Base-by-base conservation (phyloP, 148 eudicot species). In the Pharnaceum exiguum region DNA sequence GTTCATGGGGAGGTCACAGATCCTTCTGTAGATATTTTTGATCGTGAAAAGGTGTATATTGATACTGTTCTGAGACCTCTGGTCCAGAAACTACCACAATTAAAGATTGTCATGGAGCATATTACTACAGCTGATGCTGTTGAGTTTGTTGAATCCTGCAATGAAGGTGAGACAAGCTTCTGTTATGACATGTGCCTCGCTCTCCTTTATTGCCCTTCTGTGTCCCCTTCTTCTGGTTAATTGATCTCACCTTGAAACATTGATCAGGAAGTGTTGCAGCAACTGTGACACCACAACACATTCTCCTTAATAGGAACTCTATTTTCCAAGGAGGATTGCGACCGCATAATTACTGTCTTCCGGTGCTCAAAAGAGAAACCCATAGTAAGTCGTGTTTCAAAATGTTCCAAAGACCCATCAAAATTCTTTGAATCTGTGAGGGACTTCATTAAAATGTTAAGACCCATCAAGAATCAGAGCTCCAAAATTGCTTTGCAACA, bases 21-120 rank as follows among this genome's bases (percentile, higher is more conserved):
- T 72, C 83, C 87, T 30, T 72, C 71, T 42, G 78, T 89, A 55
- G 99, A 94, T 64, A 66, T 94, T 39, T 94, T 94, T 68, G 99
- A 94, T 72, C 91, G 95, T 46, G 99, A 94, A 70, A 93, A 80
- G 74, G 79, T 80, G 30, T 94, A 79, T 69, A 86, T 86, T 53
- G 99, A 94, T 26, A 80, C 81, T 35, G 55, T 82, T 60, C 70
- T 94, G 48, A 78, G 73, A 63, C 99, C 99, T 42, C 78, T 89
- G 47, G 67, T 84, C 18, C 74, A 80, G 49, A 86, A 66, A 72
- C 57, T 94, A 29, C 99, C 99, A 15, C 79, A 66, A 26, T 69
- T 89, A 24, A 89, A 89, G 78, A 74, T 93, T 69, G 99, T 93
- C 66, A 93, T 89, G 99, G 99, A 93, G 79, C 99, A 93, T 77